phyloP scores from a whole-genome alignment of 495 filamentous ascomycete species.

The Penicillium cataractarum region DNA sequence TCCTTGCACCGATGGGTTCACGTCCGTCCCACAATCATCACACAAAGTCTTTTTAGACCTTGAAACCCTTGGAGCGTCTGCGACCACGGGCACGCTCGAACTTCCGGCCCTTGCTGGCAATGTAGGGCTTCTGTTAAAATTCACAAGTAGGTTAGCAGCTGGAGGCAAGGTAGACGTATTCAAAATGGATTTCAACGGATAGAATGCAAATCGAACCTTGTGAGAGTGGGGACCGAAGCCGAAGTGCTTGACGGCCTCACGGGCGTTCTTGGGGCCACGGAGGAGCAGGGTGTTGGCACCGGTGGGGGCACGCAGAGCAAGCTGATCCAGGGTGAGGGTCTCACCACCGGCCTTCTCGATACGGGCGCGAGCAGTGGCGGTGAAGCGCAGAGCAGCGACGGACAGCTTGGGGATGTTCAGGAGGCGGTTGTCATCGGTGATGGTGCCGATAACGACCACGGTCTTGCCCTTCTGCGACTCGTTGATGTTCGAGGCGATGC shows the following conservation, averaged over 20 bases:
- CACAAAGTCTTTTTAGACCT: conserved; percentile 70
- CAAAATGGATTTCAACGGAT: neutral
- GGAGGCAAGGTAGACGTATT: neutral
- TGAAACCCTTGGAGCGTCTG: conserved; percentile 95
- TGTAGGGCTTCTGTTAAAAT: conserved; percentile 78
- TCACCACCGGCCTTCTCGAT: conserved; percentile 93
- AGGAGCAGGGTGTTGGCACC: conserved; percentile 93
- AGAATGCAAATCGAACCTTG: conserved; percentile 67
- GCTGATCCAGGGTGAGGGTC: conserved; percentile 91
- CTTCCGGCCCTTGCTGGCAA: conserved; percentile 98
- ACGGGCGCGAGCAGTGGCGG: conserved; percentile 88
- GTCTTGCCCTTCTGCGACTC: conserved; percentile 83
- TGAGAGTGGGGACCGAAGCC: conserved; percentile 95
- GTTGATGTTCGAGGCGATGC: conserved; percentile 69
- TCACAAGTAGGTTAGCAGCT: neutral
- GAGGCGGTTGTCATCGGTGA: conserved; percentile 96
- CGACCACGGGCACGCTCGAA: conserved; percentile 98
- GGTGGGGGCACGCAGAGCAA: conserved; percentile 89
- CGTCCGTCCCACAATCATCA: conserved; percentile 17
- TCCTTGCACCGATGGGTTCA: conserved; percentile 18
- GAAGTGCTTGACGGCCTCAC: conserved; percentile 99
- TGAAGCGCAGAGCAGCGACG: conserved; percentile 93
- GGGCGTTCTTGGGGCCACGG: conserved; percentile 93
- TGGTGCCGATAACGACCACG: conserved; percentile 86
- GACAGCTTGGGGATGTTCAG: conserved; percentile 86